Evolutionary conservation across 2,329 filamentous ascomycete genomes (phyloP).

Genomic region (Aspergillus candidus): DNA sequence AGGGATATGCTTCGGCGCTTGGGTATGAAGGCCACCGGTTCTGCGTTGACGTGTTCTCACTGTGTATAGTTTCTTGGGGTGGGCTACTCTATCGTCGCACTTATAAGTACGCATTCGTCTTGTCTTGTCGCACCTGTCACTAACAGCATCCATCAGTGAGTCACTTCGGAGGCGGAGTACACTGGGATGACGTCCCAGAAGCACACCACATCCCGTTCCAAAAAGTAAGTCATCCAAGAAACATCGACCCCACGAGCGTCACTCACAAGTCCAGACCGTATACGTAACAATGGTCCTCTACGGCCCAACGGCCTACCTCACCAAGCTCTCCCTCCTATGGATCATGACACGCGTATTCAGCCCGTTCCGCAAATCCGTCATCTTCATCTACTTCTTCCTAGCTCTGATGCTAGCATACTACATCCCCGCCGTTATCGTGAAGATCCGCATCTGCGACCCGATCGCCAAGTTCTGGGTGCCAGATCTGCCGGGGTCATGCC

Average conservation of each 20-base stretch:
- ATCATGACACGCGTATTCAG: constrained; percentile 43
- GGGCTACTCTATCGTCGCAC: constrained; percentile 18
- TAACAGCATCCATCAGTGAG: constrained; percentile 21
- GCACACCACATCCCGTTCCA: constrained; percentile 28
- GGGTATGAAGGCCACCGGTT: constrained; percentile 4
- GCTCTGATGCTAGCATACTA: constrained; percentile 38
- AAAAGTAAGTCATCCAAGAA: constrained; percentile 23
- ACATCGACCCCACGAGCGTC: not conserved
- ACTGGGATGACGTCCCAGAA: constrained; percentile 29
- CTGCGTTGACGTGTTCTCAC: not conserved
- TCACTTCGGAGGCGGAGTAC: constrained; percentile 33
- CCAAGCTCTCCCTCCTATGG: constrained; percentile 41
- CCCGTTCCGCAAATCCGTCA: constrained; percentile 34
- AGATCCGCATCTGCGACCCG: constrained; percentile 40
- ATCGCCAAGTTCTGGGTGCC: constrained; percentile 39
- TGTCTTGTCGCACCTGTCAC: not conserved
- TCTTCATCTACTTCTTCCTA: constrained; percentile 37
- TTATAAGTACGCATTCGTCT: constrained; percentile 17
- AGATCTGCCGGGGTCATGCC: constrained; percentile 15
- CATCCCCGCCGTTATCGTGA: constrained; percentile 37
- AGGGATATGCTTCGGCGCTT: constrained; percentile 17
- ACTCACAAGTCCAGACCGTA: constrained; percentile 22
- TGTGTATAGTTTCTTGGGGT: constrained; percentile 14
- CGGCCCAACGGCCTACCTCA: constrained; percentile 39
- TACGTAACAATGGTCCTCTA: constrained; percentile 44